Evolutionary conservation across 495 filamentous ascomycete genomes (phyloP).

Genomic region (Stereocaulon alpinum): DNA sequence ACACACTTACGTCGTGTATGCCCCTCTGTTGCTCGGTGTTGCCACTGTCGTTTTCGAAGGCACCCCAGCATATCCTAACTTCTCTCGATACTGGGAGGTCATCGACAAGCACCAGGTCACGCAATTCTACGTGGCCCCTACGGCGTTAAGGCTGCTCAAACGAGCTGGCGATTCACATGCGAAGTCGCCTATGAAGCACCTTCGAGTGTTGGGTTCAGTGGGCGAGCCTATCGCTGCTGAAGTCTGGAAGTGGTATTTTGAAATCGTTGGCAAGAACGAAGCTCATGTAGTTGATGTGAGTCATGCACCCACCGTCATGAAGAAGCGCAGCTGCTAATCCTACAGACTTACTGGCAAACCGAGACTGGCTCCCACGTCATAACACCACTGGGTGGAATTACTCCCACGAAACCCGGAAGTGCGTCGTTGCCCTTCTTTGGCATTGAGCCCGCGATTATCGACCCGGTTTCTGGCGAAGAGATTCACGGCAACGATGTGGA

Average conservation of each 20-base stretch:
- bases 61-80: conserved; percentile 93
- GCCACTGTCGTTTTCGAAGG: conserved; percentile 98
- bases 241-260: conserved; percentile 99
- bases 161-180: conserved; percentile 88
- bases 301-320: neutral
- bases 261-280: conserved; percentile 87
- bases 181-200: conserved; percentile 74
- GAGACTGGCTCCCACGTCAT: conserved; percentile 92
- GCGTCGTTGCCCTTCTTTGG: conserved; percentile 76
- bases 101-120: conserved; percentile 91
- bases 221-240: conserved; percentile 97
- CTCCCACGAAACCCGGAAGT: conserved; percentile 47
- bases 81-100: conserved; percentile 98
- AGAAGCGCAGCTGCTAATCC: conserved; percentile 8
- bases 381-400: conserved; percentile 46
- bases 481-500: conserved; percentile 95
- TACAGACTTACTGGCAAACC: conserved; percentile 98
- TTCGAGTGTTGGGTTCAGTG: conserved; percentile 89
- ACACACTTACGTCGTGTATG: conserved; percentile 98
- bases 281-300: conserved; percentile 91
- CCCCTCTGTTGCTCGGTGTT: conserved; percentile 83
- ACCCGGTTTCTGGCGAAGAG: conserved; percentile 90
- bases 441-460: conserved; percentile 95
- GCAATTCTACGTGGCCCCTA: conserved; percentile 98
- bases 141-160: conserved; percentile 86